These are phyloP conservation scores for Allomyces macrogynus DNA, from an alignment of 192 early-diverging fungal species.

Conservation along the genomic window DNA sequence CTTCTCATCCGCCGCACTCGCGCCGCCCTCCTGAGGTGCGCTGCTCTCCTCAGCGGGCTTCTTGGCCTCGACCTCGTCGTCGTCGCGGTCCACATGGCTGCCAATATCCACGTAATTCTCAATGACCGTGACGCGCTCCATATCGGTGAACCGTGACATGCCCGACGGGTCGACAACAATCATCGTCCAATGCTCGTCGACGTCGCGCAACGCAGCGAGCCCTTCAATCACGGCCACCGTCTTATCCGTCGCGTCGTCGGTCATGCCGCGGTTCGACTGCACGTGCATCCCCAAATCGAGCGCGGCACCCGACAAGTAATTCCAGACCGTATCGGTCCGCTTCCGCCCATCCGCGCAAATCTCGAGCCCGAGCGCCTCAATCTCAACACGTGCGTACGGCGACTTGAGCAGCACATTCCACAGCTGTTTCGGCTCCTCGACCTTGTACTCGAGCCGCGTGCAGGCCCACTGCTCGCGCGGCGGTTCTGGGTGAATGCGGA, in stretches of 20 bases:
- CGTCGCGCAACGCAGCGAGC: background rate
- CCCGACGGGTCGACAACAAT: background rate
- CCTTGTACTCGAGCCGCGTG: background rate
- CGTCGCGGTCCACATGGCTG: too few relatives aligned
- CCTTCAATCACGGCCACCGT: background rate
- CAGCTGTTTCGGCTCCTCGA: background rate
- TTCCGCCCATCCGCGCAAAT: background rate
- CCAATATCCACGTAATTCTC: too few relatives aligned
- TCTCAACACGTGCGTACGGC: background rate
- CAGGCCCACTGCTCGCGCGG: background rate
- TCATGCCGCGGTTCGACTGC: background rate
- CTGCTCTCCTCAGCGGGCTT: too few relatives aligned
- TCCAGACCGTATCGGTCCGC: background rate
- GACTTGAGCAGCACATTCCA: background rate
- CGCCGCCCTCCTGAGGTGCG: too few relatives aligned
- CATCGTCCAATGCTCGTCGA: background rate
- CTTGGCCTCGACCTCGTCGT: too few relatives aligned
- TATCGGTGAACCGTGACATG: background rate
- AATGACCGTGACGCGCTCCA: too few relatives aligned
- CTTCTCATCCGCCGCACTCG: too few relatives aligned
- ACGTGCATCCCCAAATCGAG: background rate
- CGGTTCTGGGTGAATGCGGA: background rate
- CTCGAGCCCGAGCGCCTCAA: background rate
- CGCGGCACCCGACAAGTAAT: background rate
- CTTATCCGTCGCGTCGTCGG: background rate